A percentile compares a stretch with the other conserved stretches of the same genome.
Conservation (phyloP, 352 stramenopile genomes). For the Peronosclerospora sorghi region DNA sequence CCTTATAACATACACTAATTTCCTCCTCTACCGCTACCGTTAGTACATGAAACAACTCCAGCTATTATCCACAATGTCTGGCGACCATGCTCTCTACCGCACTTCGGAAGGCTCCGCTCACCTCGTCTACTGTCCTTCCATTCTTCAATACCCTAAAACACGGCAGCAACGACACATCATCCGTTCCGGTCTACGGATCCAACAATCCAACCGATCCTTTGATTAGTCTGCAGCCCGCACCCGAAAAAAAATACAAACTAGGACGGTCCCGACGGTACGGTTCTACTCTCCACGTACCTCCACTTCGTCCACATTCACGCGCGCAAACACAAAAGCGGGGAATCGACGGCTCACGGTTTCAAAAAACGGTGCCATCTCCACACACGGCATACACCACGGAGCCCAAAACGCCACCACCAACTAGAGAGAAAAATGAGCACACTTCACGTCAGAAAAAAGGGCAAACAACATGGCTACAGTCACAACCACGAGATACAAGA, state of each 20-base stretch:
- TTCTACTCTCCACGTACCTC: constrained; percentile 21
- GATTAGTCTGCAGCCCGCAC: no score
- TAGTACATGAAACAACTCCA: no score
- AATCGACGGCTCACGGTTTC: constrained; percentile 51
- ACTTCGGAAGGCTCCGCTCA: constrained; percentile 62
- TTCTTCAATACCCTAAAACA: constrained; percentile 91
- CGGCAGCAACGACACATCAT: constrained; percentile 78
- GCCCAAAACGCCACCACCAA: constrained; percentile 81
- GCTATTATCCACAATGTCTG: constrained; percentile 35
- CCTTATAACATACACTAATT: no score
- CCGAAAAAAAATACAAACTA: background rate
- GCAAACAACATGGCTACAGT: no score
- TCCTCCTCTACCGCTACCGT: no score
- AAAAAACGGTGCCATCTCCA: constrained; percentile 68
- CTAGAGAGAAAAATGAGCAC: constrained; percentile 13
- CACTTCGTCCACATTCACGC: constrained; percentile 69
- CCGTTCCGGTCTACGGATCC: constrained; percentile 33
- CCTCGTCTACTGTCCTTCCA: constrained; percentile 77
- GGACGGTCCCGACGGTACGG: background rate
- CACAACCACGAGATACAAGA: no score
- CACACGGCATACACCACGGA: constrained; percentile 76
- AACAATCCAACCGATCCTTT: background rate
- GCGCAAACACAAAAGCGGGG: constrained; percentile 41
- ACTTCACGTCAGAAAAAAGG: no score
- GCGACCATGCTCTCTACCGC: constrained; percentile 45